Conservation (phyloP, 257 asterid species). For the Solanum medicagineum region DNA sequence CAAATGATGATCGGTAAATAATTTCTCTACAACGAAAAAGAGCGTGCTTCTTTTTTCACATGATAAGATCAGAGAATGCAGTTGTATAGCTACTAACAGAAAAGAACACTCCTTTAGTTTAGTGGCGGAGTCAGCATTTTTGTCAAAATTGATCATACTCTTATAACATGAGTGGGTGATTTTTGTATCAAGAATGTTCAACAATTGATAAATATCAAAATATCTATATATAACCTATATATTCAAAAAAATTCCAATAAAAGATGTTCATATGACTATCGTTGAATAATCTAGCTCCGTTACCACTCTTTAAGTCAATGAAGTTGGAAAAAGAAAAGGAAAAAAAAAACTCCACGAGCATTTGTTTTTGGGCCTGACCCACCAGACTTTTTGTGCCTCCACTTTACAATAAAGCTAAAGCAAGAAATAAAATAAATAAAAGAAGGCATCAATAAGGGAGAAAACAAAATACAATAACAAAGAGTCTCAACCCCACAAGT, state of each 20-base stretch:
- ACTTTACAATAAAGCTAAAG: conserved; percentile 59
- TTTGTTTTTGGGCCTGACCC: conserved; percentile 52
- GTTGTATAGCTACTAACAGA: neutral
- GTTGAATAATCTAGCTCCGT: neutral
- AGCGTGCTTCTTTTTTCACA: neutral
- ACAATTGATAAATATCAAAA: too few relatives aligned
- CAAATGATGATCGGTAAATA: neutral
- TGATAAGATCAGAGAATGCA: neutral
- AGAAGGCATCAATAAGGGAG: conserved; percentile 6
- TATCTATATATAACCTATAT: too few relatives aligned
- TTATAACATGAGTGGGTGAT: too few relatives aligned
- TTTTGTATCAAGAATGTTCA: too few relatives aligned
- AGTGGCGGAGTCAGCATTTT: too few relatives aligned
- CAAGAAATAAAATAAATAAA: conserved; percentile 19
- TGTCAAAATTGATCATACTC: too few relatives aligned
- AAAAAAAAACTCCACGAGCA: conserved; percentile 15
- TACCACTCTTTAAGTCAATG: conserved; percentile 25
- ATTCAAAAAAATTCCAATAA: too few relatives aligned
- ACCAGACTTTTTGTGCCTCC: conserved; percentile 48
- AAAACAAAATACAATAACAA: conserved; percentile 9
- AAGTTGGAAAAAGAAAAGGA: neutral
- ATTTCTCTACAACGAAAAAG: neutral
- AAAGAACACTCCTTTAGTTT: neutral
- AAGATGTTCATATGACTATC: too few relatives aligned
- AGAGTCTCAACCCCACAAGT: conserved; percentile 35